These are phyloP conservation scores for Boletus pseudo-olivaceus DNA, from an alignment of 768 basidiomycete genomes.

Conservation along the genomic window DNA sequence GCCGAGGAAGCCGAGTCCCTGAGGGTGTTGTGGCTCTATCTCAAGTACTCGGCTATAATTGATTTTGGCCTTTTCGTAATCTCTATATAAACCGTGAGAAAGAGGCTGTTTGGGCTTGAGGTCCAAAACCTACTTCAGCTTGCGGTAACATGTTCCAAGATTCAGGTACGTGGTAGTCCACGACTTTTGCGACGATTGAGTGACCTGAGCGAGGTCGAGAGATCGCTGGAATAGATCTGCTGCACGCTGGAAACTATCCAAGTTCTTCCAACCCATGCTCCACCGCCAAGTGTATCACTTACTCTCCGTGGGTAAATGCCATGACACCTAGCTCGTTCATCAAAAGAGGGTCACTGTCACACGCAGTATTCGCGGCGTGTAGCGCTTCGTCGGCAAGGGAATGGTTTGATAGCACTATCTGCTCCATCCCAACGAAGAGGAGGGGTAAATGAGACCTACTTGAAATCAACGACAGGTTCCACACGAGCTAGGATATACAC, in stretches of 20 bases:
- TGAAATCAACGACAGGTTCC: conserved; percentile 5
- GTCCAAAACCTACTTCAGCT: conserved; percentile 56
- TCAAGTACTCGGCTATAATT: conserved; percentile 80
- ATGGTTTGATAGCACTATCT: conserved; percentile 84
- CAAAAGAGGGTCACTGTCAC: conserved; percentile 83
- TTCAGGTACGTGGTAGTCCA: conserved; percentile 94
- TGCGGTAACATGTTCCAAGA: conserved; percentile 84
- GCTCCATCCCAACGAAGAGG: conserved; percentile 98
- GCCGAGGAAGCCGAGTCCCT: conserved; percentile 85
- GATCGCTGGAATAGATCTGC: conserved; percentile 68
- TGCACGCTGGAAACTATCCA: conserved; percentile 66
- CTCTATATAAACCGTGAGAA: conserved; percentile 31
- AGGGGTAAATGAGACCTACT: conserved; percentile 90
- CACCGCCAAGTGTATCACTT: conserved; percentile 26
- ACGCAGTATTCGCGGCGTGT: conserved; percentile 74
- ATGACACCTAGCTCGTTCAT: conserved; percentile 93
- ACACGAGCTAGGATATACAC: conserved; percentile 15
- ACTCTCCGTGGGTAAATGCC: conserved; percentile 85
- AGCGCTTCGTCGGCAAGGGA: conserved; percentile 85
- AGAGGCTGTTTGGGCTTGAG: background rate
- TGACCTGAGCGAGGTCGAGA: conserved; percentile 76
- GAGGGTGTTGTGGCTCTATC: conserved; percentile 79
- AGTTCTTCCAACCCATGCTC: conserved; percentile 26
- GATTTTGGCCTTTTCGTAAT: conserved; percentile 60
- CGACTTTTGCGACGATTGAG: conserved; percentile 77